Percentiles rank a stretch among this genome's conserved stretches.
Evolutionary conservation across 106 monocot genomes (phyloP).

Genomic region (Dioscorea zingiberensis): DNA sequence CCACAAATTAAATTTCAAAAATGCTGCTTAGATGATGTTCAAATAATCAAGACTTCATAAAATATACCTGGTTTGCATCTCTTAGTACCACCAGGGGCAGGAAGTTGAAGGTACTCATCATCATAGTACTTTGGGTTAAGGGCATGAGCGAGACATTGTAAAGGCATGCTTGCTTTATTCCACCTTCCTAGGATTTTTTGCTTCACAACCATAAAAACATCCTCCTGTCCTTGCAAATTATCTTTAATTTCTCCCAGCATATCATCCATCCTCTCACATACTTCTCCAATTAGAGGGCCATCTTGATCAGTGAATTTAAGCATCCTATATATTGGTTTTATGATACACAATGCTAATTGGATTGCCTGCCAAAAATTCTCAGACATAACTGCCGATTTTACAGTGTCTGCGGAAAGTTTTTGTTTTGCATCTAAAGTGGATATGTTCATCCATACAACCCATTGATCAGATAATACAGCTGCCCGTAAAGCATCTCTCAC

Average conservation of each 20-base stretch:
- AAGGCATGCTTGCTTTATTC: constrained; percentile 25
- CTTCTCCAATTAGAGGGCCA: constrained; percentile 40
- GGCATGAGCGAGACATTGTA: constrained; percentile 46
- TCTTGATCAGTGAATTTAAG: constrained; percentile 39
- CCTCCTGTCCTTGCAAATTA: constrained; percentile 25
- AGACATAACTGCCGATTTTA: constrained; percentile 26
- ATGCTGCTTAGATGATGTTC: background rate
- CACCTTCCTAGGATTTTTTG: constrained; percentile 25
- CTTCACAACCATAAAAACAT: constrained; percentile 16
- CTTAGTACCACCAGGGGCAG: constrained; percentile 30
- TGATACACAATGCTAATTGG: constrained; percentile 26
- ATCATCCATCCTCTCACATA: constrained; percentile 58
- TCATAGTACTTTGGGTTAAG: constrained; percentile 53
- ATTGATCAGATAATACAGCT: constrained; percentile 37
- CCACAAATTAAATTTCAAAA: background rate
- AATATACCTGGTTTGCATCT: constrained; percentile 35
- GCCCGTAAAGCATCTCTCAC: constrained; percentile 30
- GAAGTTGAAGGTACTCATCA: constrained; percentile 39
- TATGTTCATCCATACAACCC: constrained; percentile 28
- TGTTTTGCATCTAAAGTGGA: constrained; percentile 31
- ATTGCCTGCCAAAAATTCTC: constrained; percentile 43
- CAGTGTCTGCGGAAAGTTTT: constrained; percentile 12
- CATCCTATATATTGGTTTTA: constrained; percentile 37
- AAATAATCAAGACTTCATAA: background rate
- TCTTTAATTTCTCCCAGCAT: constrained; percentile 52